Conservation (phyloP, 2,329 filamentous ascomycete genomes). For the Cercospora berteroae region DNA sequence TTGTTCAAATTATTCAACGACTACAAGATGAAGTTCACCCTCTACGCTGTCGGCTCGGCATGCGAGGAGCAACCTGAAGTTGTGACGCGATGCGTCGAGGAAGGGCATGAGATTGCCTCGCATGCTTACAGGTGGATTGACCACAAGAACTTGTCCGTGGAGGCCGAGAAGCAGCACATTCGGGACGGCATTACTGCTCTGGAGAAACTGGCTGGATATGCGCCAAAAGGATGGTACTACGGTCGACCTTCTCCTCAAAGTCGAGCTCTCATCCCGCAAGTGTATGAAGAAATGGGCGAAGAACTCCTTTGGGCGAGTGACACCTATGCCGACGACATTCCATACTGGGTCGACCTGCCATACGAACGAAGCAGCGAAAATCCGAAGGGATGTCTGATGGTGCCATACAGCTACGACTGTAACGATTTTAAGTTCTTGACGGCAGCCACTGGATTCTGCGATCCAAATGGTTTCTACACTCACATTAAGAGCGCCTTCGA, state of each 20-base stretch:
- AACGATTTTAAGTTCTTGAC: conserved; percentile 53
- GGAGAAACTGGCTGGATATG: conserved; percentile 47
- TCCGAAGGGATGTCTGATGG: conserved; percentile 52
- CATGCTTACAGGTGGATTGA: conserved; percentile 56
- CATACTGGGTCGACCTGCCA: conserved; percentile 56
- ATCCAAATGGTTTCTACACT: conserved; percentile 45
- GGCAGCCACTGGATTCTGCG: conserved; percentile 47
- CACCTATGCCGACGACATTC: conserved; percentile 56
- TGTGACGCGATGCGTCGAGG: conserved; percentile 48
- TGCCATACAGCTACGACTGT: conserved; percentile 50
- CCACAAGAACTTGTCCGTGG: conserved; percentile 47
- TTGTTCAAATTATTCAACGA: conserved; percentile 52
- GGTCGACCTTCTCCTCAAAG: conserved; percentile 49
- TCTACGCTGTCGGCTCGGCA: conserved; percentile 52
- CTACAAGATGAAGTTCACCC: conserved; percentile 51
- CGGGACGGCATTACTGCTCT: conserved; percentile 43
- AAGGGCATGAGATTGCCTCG: conserved; percentile 52
- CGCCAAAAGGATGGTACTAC: conserved; percentile 54
- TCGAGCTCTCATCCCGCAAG: conserved; percentile 49
- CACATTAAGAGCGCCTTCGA: conserved; percentile 56
- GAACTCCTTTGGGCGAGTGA: conserved; percentile 53
- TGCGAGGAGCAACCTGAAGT: conserved; percentile 51
- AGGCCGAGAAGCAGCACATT: conserved; percentile 52
- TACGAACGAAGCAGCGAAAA: conserved; percentile 42
- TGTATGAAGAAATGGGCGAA: conserved; percentile 55